Evolutionary conservation across 83 land plant species (phyloP).

Genomic region (Diphasiastrum complanatum): DNA sequence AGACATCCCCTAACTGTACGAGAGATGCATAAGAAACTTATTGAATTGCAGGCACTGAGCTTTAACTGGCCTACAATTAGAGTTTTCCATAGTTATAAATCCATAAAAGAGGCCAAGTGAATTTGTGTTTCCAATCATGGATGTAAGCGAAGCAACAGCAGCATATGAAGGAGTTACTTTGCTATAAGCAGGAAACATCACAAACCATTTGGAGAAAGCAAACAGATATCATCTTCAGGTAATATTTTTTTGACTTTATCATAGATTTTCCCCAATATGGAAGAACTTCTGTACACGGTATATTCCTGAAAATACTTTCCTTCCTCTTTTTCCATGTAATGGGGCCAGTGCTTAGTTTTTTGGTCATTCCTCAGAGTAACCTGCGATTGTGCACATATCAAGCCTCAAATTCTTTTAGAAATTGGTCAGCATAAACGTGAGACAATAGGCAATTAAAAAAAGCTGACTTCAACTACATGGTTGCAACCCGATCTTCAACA

Average conservation of each 20-base stretch:
- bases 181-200: neutral
- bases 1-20: no score
- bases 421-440: neutral
- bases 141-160: no score
- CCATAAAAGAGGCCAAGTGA: no score
- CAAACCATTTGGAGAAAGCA: neutral
- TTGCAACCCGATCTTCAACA: no score
- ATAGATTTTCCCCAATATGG: constrained; percentile 19
- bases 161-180: no score
- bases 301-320: neutral
- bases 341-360: constrained; percentile 6
- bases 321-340: constrained; percentile 5
- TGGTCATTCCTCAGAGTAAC: neutral
- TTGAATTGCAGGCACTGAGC: no score
- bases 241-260: constrained; percentile 10
- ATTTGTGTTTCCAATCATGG: no score
- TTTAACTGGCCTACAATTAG: no score
- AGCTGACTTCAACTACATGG: no score
- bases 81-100: no score
- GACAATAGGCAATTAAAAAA: no score
- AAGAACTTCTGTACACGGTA: neutral
- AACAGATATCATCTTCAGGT: neutral
- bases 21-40: no score
- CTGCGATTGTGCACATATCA: neutral
- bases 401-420: neutral